Base-by-base conservation (phyloP, 192 early-diverging fungal species). In the Glomus cerebriforme region DNA sequence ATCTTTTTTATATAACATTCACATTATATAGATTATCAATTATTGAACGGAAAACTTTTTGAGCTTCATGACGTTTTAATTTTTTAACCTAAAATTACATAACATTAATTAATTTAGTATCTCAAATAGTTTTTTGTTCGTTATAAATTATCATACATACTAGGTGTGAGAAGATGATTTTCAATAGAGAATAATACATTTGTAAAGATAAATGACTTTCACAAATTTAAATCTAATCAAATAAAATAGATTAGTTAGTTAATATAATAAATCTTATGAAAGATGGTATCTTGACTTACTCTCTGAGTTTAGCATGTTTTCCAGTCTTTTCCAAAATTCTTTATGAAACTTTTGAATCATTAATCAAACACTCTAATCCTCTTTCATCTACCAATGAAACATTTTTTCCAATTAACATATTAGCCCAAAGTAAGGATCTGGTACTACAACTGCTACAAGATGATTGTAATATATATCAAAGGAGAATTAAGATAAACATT, bases 161-260 rank as follows among this genome's bases (percentile, higher is more conserved):
- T 95, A 9, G 97, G 97, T 0, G 97, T 97, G 75, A 97, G 84
- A n/a, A 98, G 82, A n/a, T 88, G 89, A 79, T 91, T 86, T 72
- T 97, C 96, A 58, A 96, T 84, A 5, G 93, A 88, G 75, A 98
- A 95, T 10, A 89, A 86, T 12, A 87, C 87, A 32, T 90, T 72
- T 59, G 94, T 92, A 71, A n/a, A 98, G 77, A 81, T 91, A 84
- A 65, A 96, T 88, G 22, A 86, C 90, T 81, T 89, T 92, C 19
- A 91, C 85, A 72, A 91, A 86, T 84, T 98, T 96, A 79, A 96
- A 98, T 32, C 96, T 92, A 93, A 83, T 47, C 85, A 86, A 66
- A 64, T 10, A 80, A 45, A 27, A 12, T 24, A 59, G 32, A 43
- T 60, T 54, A 22, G 1, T 37, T n/a, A n/a, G 3, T n/a, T 24